Evolutionary conservation across 129 eudicot species (phyloP).

Genomic region (Lactuca saligna): DNA sequence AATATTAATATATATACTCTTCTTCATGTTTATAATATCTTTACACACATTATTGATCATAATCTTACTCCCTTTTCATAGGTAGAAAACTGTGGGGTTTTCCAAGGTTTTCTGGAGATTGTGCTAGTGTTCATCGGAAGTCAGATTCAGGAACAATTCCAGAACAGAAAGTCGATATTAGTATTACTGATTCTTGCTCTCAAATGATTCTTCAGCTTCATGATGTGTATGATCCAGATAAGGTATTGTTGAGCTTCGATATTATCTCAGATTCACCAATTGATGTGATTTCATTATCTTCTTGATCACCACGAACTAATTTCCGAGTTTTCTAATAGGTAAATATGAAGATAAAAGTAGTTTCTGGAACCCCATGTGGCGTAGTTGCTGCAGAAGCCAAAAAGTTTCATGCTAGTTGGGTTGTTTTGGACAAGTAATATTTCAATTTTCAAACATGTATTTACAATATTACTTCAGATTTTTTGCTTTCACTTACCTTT

Average conservation of each 20-base stretch:
- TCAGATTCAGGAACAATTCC: constrained; percentile 43
- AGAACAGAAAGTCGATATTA: constrained; percentile 44
- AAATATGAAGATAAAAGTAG: constrained; percentile 86
- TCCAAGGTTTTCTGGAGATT: constrained; percentile 93
- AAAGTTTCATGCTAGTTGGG: constrained; percentile 79
- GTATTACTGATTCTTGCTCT: constrained; percentile 82
- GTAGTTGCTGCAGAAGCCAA: constrained; percentile 90
- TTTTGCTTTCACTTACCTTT: background rate
- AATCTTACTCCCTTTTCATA: constrained; percentile 24
- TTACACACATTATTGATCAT: background rate
- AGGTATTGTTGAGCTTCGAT: constrained; percentile 36
- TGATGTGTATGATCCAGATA: constrained; percentile 84
- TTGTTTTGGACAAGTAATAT: constrained; percentile 85
- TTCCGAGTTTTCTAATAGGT: constrained; percentile 42
- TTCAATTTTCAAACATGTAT: background rate
- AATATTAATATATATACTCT: constrained; percentile 9
- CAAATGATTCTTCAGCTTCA: constrained; percentile 97
- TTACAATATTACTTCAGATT: background rate
- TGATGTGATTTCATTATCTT: background rate
- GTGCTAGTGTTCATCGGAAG: constrained; percentile 75
- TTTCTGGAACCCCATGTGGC: constrained; percentile 67
- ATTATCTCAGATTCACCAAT: too few species aligned
- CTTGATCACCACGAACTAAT: constrained; percentile 7
- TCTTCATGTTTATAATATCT: too few species aligned
- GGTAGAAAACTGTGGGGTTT: constrained; percentile 83